Evolutionary conservation across 1,139 yeast genomes (phyloP).

Genomic region (Scheffersomyces lignicola): DNA sequence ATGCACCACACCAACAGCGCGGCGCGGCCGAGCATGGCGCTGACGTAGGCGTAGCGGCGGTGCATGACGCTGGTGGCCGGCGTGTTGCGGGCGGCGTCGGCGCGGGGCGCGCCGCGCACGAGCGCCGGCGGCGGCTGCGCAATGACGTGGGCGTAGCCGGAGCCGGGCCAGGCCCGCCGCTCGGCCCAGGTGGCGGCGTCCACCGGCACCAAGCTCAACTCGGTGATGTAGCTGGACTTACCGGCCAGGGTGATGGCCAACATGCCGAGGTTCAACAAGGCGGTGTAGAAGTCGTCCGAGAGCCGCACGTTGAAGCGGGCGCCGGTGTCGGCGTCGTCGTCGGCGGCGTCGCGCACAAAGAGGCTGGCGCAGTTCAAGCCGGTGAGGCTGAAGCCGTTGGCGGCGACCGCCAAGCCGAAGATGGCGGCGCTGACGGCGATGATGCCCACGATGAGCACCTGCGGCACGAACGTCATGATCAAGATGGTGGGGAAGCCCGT

Average conservation of each 20-base stretch:
- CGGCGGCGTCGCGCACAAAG: constrained; percentile 30
- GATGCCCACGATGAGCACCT: constrained; percentile 50
- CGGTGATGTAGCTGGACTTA: constrained; percentile 63
- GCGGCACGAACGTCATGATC: constrained; percentile 60
- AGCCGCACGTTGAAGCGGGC: constrained; percentile 29
- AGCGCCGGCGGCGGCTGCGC: constrained; percentile 28
- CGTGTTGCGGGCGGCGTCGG: constrained; percentile 12
- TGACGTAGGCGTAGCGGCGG: constrained; percentile 20
- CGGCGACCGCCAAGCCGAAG: constrained; percentile 54
- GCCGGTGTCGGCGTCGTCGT: constrained; percentile 30
- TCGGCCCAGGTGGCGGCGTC: constrained; percentile 65
- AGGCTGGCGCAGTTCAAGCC: constrained; percentile 52
- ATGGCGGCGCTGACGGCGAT: constrained; percentile 52
- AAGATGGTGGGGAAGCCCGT: constrained; percentile 55
- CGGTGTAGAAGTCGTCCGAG: constrained; percentile 66
- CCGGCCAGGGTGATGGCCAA: constrained; percentile 68
- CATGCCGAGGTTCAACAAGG: constrained; percentile 58
- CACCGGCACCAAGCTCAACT: constrained; percentile 49
- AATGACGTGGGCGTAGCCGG: constrained; percentile 38
- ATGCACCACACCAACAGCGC: constrained; percentile 27
- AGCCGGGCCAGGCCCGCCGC: constrained; percentile 22
- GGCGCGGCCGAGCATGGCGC: constrained; percentile 19
- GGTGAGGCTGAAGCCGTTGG: constrained; percentile 52
- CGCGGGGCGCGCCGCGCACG: constrained; percentile 18
- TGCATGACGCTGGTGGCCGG: constrained; percentile 20